phyloP scores from a whole-genome alignment of 2,329 filamentous ascomycete species.

The Tolypocladium tropicale region DNA sequence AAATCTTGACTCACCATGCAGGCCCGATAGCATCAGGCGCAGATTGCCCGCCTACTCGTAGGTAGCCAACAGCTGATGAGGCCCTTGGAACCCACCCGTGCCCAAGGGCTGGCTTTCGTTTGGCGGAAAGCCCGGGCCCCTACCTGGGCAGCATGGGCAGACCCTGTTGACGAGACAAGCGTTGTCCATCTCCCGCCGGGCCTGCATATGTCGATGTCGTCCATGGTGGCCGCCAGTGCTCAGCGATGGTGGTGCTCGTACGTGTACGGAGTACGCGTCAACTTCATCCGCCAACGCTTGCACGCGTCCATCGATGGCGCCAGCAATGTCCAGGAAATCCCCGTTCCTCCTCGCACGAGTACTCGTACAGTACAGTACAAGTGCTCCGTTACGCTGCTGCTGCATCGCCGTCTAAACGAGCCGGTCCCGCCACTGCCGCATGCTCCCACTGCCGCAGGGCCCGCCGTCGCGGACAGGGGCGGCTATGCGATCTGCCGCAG shows the following conservation, averaged over 20 bases:
- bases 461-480: not conserved
- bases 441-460: not conserved
- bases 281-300: not conserved
- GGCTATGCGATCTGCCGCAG: not conserved
- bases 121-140: not conserved
- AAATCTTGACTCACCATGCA: not conserved
- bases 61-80: not conserved
- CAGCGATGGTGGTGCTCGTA: no score
- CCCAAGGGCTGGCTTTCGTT: not conserved
- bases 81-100: not conserved
- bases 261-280: no score
- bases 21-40: not conserved
- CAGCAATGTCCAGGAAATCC: no score
- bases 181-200: not conserved
- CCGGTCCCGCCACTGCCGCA: not conserved
- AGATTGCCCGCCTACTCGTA: not conserved
- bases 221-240: no score
- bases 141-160: not conserved
- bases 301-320: no score
- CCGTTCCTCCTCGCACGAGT: no score
- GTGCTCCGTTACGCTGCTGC: no score
- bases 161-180: not conserved
- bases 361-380: no score
- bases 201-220: no score
- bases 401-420: not conserved